Base-by-base conservation (phyloP, 2,329 filamentous ascomycete genomes). In the Fusarium palustre region DNA sequence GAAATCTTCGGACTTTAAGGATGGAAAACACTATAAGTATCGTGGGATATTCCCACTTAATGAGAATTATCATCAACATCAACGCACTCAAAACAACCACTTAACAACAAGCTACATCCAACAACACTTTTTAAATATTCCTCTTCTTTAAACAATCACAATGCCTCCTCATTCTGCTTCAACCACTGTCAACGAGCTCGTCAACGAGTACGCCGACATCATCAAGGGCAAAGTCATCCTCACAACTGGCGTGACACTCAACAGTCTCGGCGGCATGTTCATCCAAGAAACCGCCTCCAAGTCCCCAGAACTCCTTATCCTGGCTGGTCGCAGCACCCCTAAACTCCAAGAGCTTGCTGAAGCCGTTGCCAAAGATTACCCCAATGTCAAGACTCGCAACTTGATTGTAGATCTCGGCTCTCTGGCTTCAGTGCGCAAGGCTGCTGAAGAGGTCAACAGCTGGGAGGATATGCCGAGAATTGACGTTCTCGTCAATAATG, bases 401-500 rank as follows among this genome's bases (percentile, higher is more conserved):
- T 71, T 84, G 3, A 46, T 77, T 3, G 77, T 84, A 25, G 80
- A 83, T 41, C 78, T 85, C 12, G 74, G 74, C n/a, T 82, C 79
- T 18, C 69, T 81, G 33, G 75, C 77, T 4, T 76, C 77, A 1
- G 76, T 85, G 5, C 78, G 83, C 18, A 58, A 70, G 3, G 80
- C 82, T 0, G 82, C 81, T 2, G 71, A 66, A 1, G 73, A 76
- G 12, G 76, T 84, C 7, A 79, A 78, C 15, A 38, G 58, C 1
- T 79, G 77, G 74, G 57, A 30, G 3, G 78, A 79, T 7, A 74
- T 80, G 4, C 74, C 70, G 64, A 68, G 42, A 11, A 76, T 84
- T 16, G 80, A 84, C 41, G 75, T 82, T 7, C 56, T 84, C 13
- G 77, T 84, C 13, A 83, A 83, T 58, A 82, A 81, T 57, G 81